A percentile compares a stretch with the other conserved stretches of the same genome.
phyloP scores from a whole-genome alignment of 1,284 basidiomycete species.

The Xanthoconium separans region DNA sequence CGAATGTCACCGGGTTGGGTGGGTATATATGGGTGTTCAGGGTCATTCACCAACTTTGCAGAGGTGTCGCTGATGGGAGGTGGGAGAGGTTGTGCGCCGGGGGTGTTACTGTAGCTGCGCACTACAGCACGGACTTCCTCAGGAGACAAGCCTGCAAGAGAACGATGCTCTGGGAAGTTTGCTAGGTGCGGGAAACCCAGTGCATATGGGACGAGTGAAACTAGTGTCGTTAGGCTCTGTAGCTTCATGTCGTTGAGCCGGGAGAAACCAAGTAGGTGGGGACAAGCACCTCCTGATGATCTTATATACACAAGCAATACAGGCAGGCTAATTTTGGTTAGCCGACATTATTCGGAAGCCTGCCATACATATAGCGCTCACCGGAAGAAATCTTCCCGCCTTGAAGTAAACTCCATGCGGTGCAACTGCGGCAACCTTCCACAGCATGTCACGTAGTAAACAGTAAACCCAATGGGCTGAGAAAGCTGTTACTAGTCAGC shows the following conservation, averaged over 20 bases:
- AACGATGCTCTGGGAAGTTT: conserved; percentile 23
- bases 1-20: conserved; percentile 33
- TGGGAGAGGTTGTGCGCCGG: conserved; percentile 27
- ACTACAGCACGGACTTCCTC: conserved; percentile 14
- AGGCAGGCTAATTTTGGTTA: too few species aligned
- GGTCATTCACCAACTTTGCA: conserved; percentile 26
- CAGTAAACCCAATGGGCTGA: background rate
- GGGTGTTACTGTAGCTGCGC: conserved; percentile 16
- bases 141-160: conserved; percentile 19
- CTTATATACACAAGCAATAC: conserved; percentile 15
- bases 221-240: conserved; percentile 5
- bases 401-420: background rate
- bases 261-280: too few species aligned
- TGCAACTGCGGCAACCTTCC: background rate
- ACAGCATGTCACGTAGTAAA: background rate
- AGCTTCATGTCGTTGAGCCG: conserved; percentile 8
- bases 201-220: conserved; percentile 8
- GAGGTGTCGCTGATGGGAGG: conserved; percentile 26
- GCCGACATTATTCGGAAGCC: background rate
- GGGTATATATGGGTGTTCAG: conserved; percentile 17
- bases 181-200: conserved; percentile 15
- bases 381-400: background rate
- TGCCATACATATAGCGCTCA: background rate
- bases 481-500: too few species aligned
- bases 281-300: background rate